Conservation (phyloP, 2,329 filamentous ascomycete species). For the Byssochlamys sp. region DNA sequence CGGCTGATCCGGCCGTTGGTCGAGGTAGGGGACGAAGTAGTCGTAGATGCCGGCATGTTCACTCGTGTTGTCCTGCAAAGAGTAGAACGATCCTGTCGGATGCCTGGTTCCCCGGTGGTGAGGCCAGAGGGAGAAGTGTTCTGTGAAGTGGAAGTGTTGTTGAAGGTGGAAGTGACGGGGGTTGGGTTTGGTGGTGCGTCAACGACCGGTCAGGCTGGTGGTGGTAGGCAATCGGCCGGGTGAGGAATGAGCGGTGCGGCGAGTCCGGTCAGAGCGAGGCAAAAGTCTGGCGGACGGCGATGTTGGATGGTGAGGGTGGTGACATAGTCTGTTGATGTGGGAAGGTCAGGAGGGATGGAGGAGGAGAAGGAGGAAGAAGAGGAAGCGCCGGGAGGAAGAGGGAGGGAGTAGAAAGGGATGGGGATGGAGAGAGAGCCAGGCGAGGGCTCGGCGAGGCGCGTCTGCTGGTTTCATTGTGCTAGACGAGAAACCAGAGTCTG, state of each 20-base stretch:
- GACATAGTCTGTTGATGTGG: constrained; percentile 19
- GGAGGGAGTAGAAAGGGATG: constrained; percentile 9
- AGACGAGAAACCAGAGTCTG: constrained; percentile 11
- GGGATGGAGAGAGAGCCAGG: constrained; percentile 9
- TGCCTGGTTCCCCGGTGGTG: constrained; percentile 1
- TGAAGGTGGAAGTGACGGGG: constrained; percentile 4
- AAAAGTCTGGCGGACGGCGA: constrained; percentile 18
- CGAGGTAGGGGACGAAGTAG: constrained; percentile 16
- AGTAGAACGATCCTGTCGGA: too few relatives aligned
- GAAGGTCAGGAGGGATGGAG: constrained; percentile 2
- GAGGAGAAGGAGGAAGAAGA: constrained; percentile 6
- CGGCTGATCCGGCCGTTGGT: constrained; percentile 29
- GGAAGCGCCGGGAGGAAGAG: constrained; percentile 11
- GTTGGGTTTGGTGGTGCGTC: constrained; percentile 6
- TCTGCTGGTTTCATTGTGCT: constrained; percentile 21
- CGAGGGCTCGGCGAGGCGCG: constrained; percentile 11
- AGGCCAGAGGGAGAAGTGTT: constrained; percentile 3
- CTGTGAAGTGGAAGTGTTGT: constrained; percentile 2
- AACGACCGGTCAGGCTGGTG: constrained; percentile 5
- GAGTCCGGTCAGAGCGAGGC: constrained; percentile 24
- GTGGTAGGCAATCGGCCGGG: constrained; percentile 7
- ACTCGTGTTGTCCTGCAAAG: neutral
- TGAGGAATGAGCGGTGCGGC: constrained; percentile 13
- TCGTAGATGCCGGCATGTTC: constrained; percentile 16
- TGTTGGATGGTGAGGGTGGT: constrained; percentile 15